Percentiles rank a stretch among this genome's conserved stretches.
Conservation (phyloP, 768 basidiomycete species). For the Dendrothele bispora region DNA sequence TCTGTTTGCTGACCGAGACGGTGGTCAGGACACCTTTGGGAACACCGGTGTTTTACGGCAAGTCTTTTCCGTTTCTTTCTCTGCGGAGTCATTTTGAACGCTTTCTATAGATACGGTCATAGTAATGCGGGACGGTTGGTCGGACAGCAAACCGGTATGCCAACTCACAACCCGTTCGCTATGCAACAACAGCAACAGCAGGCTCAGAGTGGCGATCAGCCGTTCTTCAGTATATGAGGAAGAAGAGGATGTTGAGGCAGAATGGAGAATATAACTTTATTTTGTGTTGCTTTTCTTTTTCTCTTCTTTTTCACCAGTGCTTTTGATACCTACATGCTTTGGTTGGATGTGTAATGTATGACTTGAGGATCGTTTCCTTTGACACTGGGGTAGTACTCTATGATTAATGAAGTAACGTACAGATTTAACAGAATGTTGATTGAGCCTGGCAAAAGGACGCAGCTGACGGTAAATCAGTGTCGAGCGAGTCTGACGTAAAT, state of each 20-base stretch:
- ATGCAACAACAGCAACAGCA: slow-evolving; percentile 58
- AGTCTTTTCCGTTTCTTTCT: slow-evolving; percentile 20
- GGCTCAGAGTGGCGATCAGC: slow-evolving; percentile 59
- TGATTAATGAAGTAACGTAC: too few species aligned
- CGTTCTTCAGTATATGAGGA: slow-evolving; percentile 73
- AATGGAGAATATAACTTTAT: background rate
- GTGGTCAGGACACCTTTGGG: slow-evolving; percentile 94
- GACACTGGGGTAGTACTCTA: too few species aligned
- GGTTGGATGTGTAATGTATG: too few species aligned
- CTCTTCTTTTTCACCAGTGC: too few species aligned
- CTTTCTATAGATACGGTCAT: slow-evolving; percentile 54
- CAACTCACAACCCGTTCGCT: slow-evolving; percentile 66
- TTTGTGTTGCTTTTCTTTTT: too few species aligned
- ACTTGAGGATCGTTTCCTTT: too few species aligned
- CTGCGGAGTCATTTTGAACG: background rate
- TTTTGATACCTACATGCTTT: too few species aligned
- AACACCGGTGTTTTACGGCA: slow-evolving; percentile 78
- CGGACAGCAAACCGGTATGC: slow-evolving; percentile 45
- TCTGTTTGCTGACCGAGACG: slow-evolving; percentile 86
- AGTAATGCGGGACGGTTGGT: slow-evolving; percentile 52
- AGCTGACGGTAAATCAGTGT: too few species aligned
- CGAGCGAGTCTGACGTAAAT: too few species aligned
- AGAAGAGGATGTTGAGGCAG: too few species aligned
- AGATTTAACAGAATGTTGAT: too few species aligned
- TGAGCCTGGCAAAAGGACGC: too few species aligned